Evolutionary conservation across 208 protist genomes (phyloP), one percentile per base, ranked within the genome.

Genomic region (Acanthamoeba healyi): DNA sequence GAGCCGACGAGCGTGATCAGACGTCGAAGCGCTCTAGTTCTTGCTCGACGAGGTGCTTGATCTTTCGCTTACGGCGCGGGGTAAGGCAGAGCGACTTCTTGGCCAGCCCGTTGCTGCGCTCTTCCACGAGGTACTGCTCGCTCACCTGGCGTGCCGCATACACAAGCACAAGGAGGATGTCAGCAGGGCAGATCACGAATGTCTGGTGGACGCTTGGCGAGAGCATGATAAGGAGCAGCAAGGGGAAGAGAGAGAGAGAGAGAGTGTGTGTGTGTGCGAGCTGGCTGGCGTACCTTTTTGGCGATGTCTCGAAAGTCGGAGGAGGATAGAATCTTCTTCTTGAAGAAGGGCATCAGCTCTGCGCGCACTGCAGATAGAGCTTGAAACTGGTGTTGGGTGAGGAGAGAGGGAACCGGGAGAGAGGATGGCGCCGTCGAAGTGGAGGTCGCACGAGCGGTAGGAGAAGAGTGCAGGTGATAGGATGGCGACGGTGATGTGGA

Each of bases 371-470:
- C 49, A 90, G 82, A 90, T 40, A 90, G 54, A 72, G 82, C 82
- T 46, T 90, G 82, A 70, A 90, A 90, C 54, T 90, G 49, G 82
- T 90, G 82, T 90, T 90, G 82, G 10, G 32, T 26, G 36, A 65
- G 32, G 36, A 90, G 82, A 49, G 49, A 49, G 0, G 34, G 32
- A n/a, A 51, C 49, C 26, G 46, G 26, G 17, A 38, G n/a, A 0
- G 22, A 46, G 15, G 46, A 34, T 44, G 79, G 36, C 7, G 79
- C 56, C 26, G 82, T 29, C 17, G 29, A 29, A 5, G 82, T 7
- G 7, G 34, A 90, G 19, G 82, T 3, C 6, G 74, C 14, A 22
- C 2, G 15, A 56, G 74, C 40, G 2, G 0, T 22, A 32, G 24
- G 63, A 72, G 29, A 34, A 29, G 14, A 24, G 7, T 0, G 61